Percentiles rank a stretch among this genome's conserved stretches.
Conservation (phyloP, 768 basidiomycete species). For the Lactarius tabidus region DNA sequence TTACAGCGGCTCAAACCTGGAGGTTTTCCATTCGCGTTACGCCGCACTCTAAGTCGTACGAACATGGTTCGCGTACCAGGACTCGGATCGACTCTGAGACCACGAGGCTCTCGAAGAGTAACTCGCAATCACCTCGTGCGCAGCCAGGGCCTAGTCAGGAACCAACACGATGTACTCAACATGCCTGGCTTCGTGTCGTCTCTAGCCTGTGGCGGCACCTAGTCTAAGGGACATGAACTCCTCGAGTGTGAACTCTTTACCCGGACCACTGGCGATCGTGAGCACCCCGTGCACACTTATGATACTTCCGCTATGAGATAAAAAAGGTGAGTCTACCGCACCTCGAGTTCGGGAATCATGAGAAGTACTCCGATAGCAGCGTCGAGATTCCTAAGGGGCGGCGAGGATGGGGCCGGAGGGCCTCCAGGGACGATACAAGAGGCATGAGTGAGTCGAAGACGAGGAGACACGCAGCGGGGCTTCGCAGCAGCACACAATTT, state of each 20-base stretch:
- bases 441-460: slow-evolving; percentile 27
- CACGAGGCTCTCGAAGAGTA: not conserved
- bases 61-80: not conserved
- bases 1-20: no score
- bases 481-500: slow-evolving; percentile 27
- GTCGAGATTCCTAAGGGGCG: slow-evolving; percentile 20
- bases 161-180: not conserved
- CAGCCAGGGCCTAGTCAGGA: not conserved
- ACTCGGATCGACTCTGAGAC: not conserved
- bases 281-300: slow-evolving; percentile 30
- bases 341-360: slow-evolving; percentile 14
- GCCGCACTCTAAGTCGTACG: not conserved
- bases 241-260: slow-evolving; percentile 33
- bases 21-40: not conserved
- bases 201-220: slow-evolving; percentile 31
- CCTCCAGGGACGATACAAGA: slow-evolving; percentile 10
- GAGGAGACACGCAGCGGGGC: slow-evolving; percentile 26
- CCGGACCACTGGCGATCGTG: slow-evolving; percentile 30
- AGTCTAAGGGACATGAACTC: slow-evolving; percentile 29
- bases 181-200: slow-evolving; percentile 28
- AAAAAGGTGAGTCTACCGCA: not conserved
- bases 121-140: not conserved
- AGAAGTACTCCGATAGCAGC: not conserved
- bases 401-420: slow-evolving; percentile 7
- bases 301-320: not conserved